Evolutionary conservation across 148 eudicot species (phyloP), one percentile per base, ranked within the genome.

Genomic region (Limonium bicolor): DNA sequence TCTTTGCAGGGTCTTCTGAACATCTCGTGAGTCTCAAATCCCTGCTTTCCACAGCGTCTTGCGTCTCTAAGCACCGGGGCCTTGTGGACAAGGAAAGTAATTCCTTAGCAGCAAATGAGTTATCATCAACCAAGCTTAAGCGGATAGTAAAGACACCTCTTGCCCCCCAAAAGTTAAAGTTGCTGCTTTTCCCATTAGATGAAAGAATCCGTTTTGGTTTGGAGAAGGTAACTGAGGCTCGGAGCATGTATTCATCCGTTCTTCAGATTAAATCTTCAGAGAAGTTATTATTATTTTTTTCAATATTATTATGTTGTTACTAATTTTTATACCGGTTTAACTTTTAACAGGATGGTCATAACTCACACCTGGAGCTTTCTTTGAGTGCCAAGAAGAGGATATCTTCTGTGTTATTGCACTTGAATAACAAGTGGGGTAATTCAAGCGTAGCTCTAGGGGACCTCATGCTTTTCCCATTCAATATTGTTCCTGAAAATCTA

Each of bases 291-390:
- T 1, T 3, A 24, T 10, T 5, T 16, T 36, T 27, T 36, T 24
- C 23, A 10, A 6, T 27, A 6, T 26, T 46, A 50, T 32, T 35
- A 2, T 14, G 4, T 8, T 27, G 19, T 19, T 22, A 15, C 35
- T 29, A 22, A 24, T 30, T 25, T 25, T 9, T 20, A n/a, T 6
- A 36, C 12, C 18, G 14, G 0, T 27, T 52, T 11, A 13, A 34
- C 36, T 56, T 38, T 29, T 48, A 54, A 19, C 34, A 90, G 99
- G 99, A 84, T 65, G 95, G 99, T 34, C 54, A 71, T 41, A 80
- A 81, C 58, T 95, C 95, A 1, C 73, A 66, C 65, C 41, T 84
- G 68, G 99, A 90, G 58, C 73, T 90, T 58, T 75, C 82, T 55
- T 50, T 90, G 35, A 76, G 80, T 54, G 55, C 70, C 61, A 55